Evolutionary conservation across 176 grass and related monocot genomes (phyloP).

Genomic region (Elaeis guineensis): DNA sequence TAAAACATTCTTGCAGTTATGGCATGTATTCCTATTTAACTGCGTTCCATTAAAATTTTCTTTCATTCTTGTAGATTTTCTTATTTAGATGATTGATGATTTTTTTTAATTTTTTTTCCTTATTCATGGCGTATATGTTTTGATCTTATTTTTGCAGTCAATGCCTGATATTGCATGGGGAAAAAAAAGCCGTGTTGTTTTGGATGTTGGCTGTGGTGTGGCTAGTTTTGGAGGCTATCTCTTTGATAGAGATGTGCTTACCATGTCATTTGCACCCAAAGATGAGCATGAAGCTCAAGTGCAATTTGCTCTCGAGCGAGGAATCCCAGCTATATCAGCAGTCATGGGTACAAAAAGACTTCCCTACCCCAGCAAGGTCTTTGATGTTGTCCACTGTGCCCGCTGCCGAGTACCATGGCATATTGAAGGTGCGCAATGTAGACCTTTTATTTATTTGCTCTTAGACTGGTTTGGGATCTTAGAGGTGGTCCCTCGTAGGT

Average conservation of each 20-base stretch:
- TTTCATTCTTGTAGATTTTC: too few species aligned
- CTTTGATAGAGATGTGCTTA: slow-evolving; percentile 92
- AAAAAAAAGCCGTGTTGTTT: slow-evolving; percentile 58
- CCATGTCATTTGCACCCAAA: slow-evolving; percentile 99
- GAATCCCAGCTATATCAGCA: slow-evolving; percentile 96
- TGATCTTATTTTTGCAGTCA: slow-evolving; percentile 32
- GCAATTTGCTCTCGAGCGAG: slow-evolving; percentile 97
- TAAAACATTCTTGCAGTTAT: too few species aligned
- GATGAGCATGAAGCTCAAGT: slow-evolving; percentile 99
- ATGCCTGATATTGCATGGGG: slow-evolving; percentile 92
- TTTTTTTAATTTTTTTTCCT: background rate
- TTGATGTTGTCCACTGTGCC: slow-evolving; percentile 93
- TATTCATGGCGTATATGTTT: background rate
- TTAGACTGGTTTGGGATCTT: slow-evolving; percentile 6
- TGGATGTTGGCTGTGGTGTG: slow-evolving; percentile 98
- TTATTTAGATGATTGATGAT: too few species aligned
- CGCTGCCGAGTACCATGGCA: slow-evolving; percentile 97
- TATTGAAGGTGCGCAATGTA: slow-evolving; percentile 62
- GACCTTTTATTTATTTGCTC: slow-evolving; percentile 20
- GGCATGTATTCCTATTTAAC: too few species aligned
- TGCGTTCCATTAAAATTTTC: too few species aligned
- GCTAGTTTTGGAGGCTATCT: slow-evolving; percentile 97
- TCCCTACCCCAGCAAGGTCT: slow-evolving; percentile 78
- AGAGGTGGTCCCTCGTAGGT: slow-evolving; percentile 39
- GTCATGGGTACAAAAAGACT: slow-evolving; percentile 99